Conservation (phyloP, 176 grass and related monocot species). For the Aegilops sharonensis region DNA sequence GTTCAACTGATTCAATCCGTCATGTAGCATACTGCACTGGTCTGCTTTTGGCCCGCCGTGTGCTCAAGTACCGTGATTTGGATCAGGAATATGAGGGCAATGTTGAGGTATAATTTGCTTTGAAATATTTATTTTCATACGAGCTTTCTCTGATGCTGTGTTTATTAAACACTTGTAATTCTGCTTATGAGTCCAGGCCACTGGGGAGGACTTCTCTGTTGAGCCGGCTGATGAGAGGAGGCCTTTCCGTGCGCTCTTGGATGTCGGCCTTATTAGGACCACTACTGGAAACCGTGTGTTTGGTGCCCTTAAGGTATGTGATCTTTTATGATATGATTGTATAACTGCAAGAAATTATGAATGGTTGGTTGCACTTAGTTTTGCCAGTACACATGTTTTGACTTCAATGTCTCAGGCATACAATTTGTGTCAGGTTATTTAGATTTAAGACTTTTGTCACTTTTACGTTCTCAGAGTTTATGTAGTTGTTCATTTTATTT, state of each 20-base stretch:
- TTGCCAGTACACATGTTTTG: background rate
- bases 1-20: background rate
- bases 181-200: constrained; percentile 27
- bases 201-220: constrained; percentile 61
- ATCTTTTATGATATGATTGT: background rate
- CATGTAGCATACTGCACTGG: constrained; percentile 64
- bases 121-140: background rate
- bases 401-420: background rate
- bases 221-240: constrained; percentile 47
- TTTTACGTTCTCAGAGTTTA: background rate
- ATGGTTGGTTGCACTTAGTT: background rate
- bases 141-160: background rate
- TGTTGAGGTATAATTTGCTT: constrained; percentile 42
- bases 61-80: constrained; percentile 51
- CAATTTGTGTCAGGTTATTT: background rate
- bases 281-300: constrained; percentile 73
- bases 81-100: constrained; percentile 61
- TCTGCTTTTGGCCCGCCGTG: constrained; percentile 65
- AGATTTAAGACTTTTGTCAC: background rate
- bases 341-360: background rate
- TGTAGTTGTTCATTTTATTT: background rate
- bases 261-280: constrained; percentile 69
- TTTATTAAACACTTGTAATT: background rate
- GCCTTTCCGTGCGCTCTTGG: constrained; percentile 64
- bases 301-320: constrained; percentile 62